A percentile compares a stretch with the other conserved stretches of the same genome.
These are phyloP conservation scores for Alternaria brassicae DNA, from an alignment of 2,329 filamentous ascomycete genomes.

Conservation along the genomic window DNA sequence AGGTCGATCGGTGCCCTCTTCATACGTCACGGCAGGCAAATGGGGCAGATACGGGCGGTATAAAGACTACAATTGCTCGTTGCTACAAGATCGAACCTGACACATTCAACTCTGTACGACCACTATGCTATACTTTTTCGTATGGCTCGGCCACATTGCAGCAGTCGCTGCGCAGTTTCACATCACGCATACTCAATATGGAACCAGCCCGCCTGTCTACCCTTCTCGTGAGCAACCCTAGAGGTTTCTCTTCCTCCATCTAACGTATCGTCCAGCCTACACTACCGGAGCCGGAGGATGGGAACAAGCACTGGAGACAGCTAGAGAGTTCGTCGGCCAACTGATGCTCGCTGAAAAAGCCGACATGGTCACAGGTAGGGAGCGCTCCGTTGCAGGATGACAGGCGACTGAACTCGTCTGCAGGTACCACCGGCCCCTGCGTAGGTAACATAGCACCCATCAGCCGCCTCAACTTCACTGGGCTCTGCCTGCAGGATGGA, in stretches of 20 bases:
- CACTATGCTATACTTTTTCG: no score
- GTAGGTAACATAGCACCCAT: conserved; percentile 50
- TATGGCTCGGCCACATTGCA: background rate
- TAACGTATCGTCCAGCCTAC: no score
- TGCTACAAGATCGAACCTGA: no score
- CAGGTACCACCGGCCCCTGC: conserved; percentile 29
- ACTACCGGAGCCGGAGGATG: conserved; percentile 11
- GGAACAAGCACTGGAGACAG: conserved; percentile 34
- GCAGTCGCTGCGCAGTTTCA: conserved; percentile 28
- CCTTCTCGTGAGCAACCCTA: conserved; percentile 19
- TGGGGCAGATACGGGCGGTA: no score
- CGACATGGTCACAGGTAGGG: conserved; percentile 35
- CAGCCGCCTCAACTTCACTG: conserved; percentile 49
- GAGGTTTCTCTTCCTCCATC: no score
- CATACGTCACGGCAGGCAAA: no score
- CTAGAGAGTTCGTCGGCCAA: conserved; percentile 29
- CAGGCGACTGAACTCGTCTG: no score
- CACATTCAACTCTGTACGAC: no score
- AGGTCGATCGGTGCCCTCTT: no score
- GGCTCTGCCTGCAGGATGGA: conserved; percentile 52
- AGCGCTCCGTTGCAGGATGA: background rate
- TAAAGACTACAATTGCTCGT: no score
- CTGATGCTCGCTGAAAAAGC: conserved; percentile 37
- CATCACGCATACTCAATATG: conserved; percentile 35
- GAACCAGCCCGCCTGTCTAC: conserved; percentile 36